phyloP scores from a whole-genome alignment of 225 moss, liverwort and hornwort species.

The Climacium dendroides region DNA sequence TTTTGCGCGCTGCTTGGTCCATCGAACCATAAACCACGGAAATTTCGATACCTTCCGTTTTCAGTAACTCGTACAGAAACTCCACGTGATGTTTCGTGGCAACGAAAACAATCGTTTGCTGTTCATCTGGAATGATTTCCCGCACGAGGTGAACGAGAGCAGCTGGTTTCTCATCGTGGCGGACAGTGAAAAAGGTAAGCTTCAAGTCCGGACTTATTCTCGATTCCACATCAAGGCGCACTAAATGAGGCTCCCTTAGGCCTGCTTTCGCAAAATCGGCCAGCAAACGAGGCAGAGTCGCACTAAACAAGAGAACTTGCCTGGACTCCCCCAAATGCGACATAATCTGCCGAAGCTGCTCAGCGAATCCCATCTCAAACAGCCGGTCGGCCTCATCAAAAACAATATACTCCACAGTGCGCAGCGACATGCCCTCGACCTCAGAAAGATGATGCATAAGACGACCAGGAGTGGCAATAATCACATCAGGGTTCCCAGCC shows the following conservation, averaged over 20 bases:
- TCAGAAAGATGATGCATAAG: conserved; percentile 96
- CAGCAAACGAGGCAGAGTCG: conserved; percentile 71
- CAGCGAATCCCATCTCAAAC: conserved; percentile 94
- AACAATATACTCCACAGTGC: conserved; percentile 76
- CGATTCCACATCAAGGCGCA: conserved; percentile 73
- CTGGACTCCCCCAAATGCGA: conserved; percentile 62
- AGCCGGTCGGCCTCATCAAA: conserved; percentile 93
- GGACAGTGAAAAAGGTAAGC: conserved; percentile 65
- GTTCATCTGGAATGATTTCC: conserved; percentile 64
- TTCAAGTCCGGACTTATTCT: conserved; percentile 79
- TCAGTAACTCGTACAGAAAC: conserved; percentile 68
- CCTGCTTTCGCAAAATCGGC: conserved; percentile 95
- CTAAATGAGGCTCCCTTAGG: conserved; percentile 67
- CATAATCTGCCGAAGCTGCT: conserved; percentile 85
- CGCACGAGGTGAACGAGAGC: conserved; percentile 69
- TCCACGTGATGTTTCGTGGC: conserved; percentile 91
- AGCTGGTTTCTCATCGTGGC: conserved; percentile 88
- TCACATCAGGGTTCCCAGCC: conserved; percentile 77
- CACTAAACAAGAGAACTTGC: conserved; percentile 84
- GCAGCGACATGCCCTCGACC: conserved; percentile 81
- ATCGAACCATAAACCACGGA: conserved; percentile 85
- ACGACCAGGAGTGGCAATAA: conserved; percentile 87
- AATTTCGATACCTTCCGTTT: conserved; percentile 29
- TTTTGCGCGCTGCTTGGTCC: conserved; percentile 95
- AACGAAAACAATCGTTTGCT: conserved; percentile 92